A percentile compares a stretch with the other conserved stretches of the same genome.
Evolutionary conservation across 1,139 yeast genomes (phyloP).

Genomic region (Hyphopichia khmerensis): DNA sequence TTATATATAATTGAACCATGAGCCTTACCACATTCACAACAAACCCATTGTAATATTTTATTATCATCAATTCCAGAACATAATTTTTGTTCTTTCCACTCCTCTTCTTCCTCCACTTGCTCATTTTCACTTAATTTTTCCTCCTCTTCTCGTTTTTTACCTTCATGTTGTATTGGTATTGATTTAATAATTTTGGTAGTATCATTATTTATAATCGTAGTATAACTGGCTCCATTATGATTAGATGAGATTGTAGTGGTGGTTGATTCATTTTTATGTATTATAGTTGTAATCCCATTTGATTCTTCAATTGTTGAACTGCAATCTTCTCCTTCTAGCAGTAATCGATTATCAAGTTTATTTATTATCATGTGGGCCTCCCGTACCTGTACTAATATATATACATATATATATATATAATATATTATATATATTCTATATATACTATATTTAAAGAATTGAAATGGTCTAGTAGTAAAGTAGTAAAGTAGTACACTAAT

Average conservation of each 20-base stretch:
- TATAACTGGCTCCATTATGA: background rate
- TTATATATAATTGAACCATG: conserved; percentile 42
- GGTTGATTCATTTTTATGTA: background rate
- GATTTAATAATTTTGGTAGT: conserved; percentile 1
- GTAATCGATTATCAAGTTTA: background rate
- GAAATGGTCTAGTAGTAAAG: too few species aligned
- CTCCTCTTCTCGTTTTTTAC: too few species aligned
- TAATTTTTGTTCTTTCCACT: background rate
- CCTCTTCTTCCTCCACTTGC: too few species aligned
- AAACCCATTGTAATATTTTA: conserved; percentile 53
- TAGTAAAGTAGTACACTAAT: too few species aligned
- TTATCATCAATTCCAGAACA: conserved; percentile 18
- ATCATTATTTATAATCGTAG: background rate
- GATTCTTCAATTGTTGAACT: background rate
- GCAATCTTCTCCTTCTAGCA: background rate
- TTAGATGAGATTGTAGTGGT: conserved; percentile 1
- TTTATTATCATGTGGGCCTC: too few species aligned
- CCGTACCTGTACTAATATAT: too few species aligned
- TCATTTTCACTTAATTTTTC: too few species aligned
- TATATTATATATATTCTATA: too few species aligned
- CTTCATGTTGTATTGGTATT: background rate
- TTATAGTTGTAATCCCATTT: background rate
- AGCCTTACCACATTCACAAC: conserved; percentile 53
- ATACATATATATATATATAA: too few species aligned
- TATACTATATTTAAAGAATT: too few species aligned